Base-by-base conservation (phyloP, 2,329 filamentous ascomycete genomes). In the Xylaria hypoxylon region DNA sequence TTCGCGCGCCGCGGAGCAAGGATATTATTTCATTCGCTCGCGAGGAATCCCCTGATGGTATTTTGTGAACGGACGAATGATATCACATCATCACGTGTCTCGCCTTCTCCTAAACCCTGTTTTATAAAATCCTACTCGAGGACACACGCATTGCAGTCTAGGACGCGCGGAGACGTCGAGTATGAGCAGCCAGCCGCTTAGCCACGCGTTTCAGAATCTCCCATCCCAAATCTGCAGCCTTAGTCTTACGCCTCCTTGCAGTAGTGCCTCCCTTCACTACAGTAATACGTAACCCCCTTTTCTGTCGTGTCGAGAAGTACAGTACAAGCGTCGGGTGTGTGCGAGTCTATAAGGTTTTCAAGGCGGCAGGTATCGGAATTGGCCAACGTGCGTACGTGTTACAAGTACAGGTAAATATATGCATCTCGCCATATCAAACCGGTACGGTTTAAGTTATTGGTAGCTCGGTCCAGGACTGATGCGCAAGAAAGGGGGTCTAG, bases 201-300 rank as follows among this genome's bases (percentile, higher is more conserved):
- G 62, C 62, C 62, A 64, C 51, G 28, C 17, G 62, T 60, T 61
- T 64, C 62, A 65, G 24, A 33, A 42, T 40, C 13, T 40, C 24
- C 28, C 28, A 19, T 42, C n/a, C 55, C 55, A 48, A 47, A 10
- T 28, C 26, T 24, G n/a, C 31, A 22, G 28, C 7, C 33, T 17
- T 8, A 13, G 31, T 22, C 17, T 2, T 40, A 50, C 56, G 50
- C 62, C 56, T 59, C 56, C 38, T 38, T 59, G 35, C 53, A 59
- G 53, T 28, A 24, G 11, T 17, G 17, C 5, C 44, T 51, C 10
- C 42, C 24, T 45, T 22, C 22, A 26, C 17, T 56, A 28, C 28
- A 62, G 52, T 50, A 50, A 50, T 62, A 33, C 10, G n/a, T 17
- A 42, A 28, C 57, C 44, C 44, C 44, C 42, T 8, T 24, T 22